These are phyloP conservation scores for Monosporozyma aerobia DNA, from an alignment of 805 yeast genomes.

Conservation along the genomic window DNA sequence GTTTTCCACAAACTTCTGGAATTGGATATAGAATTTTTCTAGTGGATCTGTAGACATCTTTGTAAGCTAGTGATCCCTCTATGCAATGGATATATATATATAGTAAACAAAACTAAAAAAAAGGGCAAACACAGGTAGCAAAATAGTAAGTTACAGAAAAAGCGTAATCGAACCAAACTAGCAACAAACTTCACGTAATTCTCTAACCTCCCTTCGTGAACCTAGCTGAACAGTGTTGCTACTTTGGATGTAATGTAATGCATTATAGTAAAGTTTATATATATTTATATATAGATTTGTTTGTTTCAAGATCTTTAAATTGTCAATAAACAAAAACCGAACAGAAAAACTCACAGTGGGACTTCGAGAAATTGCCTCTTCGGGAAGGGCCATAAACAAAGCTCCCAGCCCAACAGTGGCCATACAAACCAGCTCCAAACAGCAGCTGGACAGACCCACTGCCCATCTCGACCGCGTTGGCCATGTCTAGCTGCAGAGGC, in stretches of 20 bases:
- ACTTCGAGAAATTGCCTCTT: neutral
- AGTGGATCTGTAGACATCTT: constrained; percentile 22
- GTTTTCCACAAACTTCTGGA: constrained; percentile 35
- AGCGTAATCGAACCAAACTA: too few relatives aligned
- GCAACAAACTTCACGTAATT: too few relatives aligned
- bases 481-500: too few relatives aligned
- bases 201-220: too few relatives aligned
- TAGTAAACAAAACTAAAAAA: neutral
- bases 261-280: too few relatives aligned
- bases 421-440: neutral
- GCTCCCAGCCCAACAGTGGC: too few relatives aligned
- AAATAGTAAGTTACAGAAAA: too few relatives aligned
- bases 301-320: neutral
- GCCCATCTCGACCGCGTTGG: too few relatives aligned
- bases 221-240: neutral
- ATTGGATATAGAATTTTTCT: constrained; percentile 35
- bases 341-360: neutral
- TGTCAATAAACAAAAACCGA: neutral
- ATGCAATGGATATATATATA: neutral
- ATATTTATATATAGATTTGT: neutral
- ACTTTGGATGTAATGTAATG: neutral
- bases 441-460: neutral
- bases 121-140: neutral
- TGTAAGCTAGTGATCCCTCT: neutral
- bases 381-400: neutral